Percentiles rank a stretch among this genome's conserved stretches.
These are phyloP conservation scores for Solanum dulcamara DNA, from an alignment of 257 asterid genomes.

Conservation along the genomic window DNA sequence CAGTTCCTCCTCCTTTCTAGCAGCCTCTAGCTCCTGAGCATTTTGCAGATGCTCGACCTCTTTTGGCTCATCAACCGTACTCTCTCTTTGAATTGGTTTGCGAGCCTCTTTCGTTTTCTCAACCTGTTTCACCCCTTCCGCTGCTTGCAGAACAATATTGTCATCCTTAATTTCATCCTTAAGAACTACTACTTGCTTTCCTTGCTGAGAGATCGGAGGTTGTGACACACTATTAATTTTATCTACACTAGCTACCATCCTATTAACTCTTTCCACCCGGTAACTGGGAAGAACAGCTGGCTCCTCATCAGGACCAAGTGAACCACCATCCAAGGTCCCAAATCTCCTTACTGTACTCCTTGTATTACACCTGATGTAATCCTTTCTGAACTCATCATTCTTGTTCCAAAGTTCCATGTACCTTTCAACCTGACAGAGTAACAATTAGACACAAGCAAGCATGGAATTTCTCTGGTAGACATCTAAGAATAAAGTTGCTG, in stretches of 20 bases:
- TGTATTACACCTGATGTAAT: constrained; percentile 46
- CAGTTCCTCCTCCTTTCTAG: constrained; percentile 49
- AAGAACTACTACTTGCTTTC: constrained; percentile 16
- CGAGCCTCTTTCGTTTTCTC: constrained; percentile 5
- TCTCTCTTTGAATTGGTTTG: constrained; percentile 14
- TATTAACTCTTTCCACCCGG: constrained; percentile 26
- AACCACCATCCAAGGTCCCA: constrained; percentile 84
- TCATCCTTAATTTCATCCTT: constrained; percentile 7
- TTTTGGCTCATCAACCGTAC: constrained; percentile 12
- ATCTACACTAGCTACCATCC: constrained; percentile 16
- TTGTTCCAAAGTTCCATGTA: constrained; percentile 73
- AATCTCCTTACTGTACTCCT: constrained; percentile 69
- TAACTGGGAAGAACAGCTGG: constrained; percentile 46
- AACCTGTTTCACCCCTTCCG: constrained; percentile 19
- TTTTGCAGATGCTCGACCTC: constrained; percentile 29
- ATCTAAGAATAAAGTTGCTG: background rate
- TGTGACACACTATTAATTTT: constrained; percentile 14
- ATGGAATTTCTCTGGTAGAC: background rate
- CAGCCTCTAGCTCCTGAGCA: constrained; percentile 47
- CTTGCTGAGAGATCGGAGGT: constrained; percentile 19
- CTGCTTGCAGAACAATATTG: constrained; percentile 6
- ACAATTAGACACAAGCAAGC: background rate
- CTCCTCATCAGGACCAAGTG: constrained; percentile 77
- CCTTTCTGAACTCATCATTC: constrained; percentile 51
- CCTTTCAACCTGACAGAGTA: constrained; percentile 42